Evolutionary conservation across 257 asterid genomes (phyloP), one percentile per base, ranked within the genome.

Genomic region (Primulina eburnea): DNA sequence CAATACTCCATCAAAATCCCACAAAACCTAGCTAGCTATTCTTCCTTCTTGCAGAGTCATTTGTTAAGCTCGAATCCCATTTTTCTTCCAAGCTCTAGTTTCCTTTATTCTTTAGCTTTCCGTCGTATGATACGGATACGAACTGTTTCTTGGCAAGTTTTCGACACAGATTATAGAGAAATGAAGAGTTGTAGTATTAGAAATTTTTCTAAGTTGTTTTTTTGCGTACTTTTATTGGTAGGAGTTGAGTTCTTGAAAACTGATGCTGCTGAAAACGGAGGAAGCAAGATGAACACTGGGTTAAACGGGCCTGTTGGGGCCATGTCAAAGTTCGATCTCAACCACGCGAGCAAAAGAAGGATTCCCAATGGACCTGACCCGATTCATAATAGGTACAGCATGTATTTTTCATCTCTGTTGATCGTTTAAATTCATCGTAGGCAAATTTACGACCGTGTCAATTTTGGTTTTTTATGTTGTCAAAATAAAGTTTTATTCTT

Each of bases 351-450:
- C 84, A 92, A 88, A 79, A 81, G 95, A 77, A 86, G 77, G 72
- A 86, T 92, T 70, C 96, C 97, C 6, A 86, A 92, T 74, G 97
- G 96, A 71, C 89, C 96, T 24, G 96, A 92, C 76, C 97, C 96
- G 24, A 85, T 89, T 59, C 97, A 92, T 72, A 92, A 92, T 90
- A 89, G 97, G 96, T 88, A 50, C 56, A 50, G 0, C 53, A 50
- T 50, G 8, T 37, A 47, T 18, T 18, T 2, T 32, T 33, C 16
- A n/a, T 29, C 43, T 50, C 18, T 62, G 5, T 10, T 52, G 1
- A 6, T n/a, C 12, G 38, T 26, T 26, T 30, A 6, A 58, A 38
- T 17, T 68, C 0, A 11, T 17, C 35, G 8, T 1, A 2, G 33
- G 24, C 32, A 37, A 10, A 6, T 18, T 1, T 24, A 24, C 26